phyloP scores from a whole-genome alignment of 306 rosid genomes.

The Corylus americana region DNA sequence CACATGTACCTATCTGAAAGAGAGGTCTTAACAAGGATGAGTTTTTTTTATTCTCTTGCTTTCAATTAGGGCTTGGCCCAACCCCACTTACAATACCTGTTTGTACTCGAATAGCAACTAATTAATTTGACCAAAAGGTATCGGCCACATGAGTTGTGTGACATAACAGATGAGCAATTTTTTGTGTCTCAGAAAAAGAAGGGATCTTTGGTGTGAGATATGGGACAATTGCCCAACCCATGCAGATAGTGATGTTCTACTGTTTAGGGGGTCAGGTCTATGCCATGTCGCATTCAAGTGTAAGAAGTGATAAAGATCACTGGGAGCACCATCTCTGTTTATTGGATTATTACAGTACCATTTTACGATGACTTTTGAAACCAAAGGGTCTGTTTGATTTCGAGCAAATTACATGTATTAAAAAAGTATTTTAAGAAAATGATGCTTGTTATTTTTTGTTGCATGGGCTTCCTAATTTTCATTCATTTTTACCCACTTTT shows the following conservation, averaged over 20 bases:
- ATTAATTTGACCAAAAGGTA: slow-evolving; percentile 5
- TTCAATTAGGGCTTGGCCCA: neutral
- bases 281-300: slow-evolving; percentile 5
- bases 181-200: neutral
- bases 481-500: too few relatives aligned
- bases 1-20: neutral
- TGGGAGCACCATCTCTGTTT: neutral
- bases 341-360: too few relatives aligned
- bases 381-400: too few relatives aligned
- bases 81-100: neutral
- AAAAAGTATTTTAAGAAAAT: too few relatives aligned
- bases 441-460: too few relatives aligned
- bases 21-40: slow-evolving; percentile 4
- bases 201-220: slow-evolving; percentile 17
- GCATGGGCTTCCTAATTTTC: too few relatives aligned
- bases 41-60: neutral
- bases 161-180: slow-evolving; percentile 17
- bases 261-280: slow-evolving; percentile 13
- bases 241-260: slow-evolving; percentile 27
- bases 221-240: slow-evolving; percentile 28
- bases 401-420: too few relatives aligned
- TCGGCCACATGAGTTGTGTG: slow-evolving; percentile 34
- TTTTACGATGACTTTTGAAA: too few relatives aligned
- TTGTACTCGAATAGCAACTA: slow-evolving; percentile 18
- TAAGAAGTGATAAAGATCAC: neutral